Evolutionary conservation across 441 rosid species (phyloP), one percentile per base, ranked within the genome.

Genomic region (Raphanus hybrid): DNA sequence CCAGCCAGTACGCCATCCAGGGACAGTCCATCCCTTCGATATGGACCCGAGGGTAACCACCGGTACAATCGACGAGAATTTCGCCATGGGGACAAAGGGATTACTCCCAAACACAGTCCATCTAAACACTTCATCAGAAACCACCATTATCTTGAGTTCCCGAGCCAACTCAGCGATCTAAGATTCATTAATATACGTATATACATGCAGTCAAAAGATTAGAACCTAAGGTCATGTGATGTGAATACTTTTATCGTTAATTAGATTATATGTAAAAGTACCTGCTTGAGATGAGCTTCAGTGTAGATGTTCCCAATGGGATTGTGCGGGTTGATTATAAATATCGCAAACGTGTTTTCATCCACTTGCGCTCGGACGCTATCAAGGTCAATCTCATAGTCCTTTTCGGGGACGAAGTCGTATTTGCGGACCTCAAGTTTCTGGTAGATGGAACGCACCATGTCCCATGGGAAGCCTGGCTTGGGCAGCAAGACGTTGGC

Each of bases 1-100:
- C 93, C 95, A 89, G 10, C 97, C 92, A 41, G 87, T 76, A 62
- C 89, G 82, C 92, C 91, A 90, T 8, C 90, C 87, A 2, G 92
- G 91, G n/a, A 90, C 91, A 54, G 75, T 64, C 92, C 92, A 92
- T 80, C 92, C 87, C 81, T 92, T 89, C 0, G 91, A 89, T 58
- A 89, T 45, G 10, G 94, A 88, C 0, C 92, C 96, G 5, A 87
- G 75, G 3, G 91, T 89, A 48, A 92, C 43, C 12, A 90, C 88
- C 1, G 94, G 92, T 18, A 77, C 89, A 18, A 82, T 78, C 6
- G 87, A 82, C 32, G 87, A 90, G 64, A 89, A 88, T 5, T 68
- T 85, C n/a, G 85, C 91, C 91, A 86, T 90, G 0, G 92, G 88
- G 23, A 85, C 82, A 76, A 84, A 89, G 3, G 94, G 88, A 3